Evolutionary conservation across 257 asterid species (phyloP), one percentile per base, ranked within the genome.

Genomic region (Leptodermis oblonga): DNA sequence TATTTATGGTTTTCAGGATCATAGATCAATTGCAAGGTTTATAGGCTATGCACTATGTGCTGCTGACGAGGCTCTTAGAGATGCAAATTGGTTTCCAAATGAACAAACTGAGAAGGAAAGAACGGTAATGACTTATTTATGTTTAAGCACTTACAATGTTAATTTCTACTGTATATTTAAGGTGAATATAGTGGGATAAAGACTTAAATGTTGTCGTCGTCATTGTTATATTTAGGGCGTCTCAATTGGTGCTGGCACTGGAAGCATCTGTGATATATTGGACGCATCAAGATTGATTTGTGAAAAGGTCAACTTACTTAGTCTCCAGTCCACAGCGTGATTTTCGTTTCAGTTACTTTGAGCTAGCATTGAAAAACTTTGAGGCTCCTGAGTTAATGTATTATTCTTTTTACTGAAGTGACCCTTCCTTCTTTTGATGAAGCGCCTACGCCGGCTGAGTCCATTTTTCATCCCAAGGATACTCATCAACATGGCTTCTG

Each of bases 171-270:
- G 70, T 62, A 20, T 73, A 63, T 75, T 74, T 85, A 69, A 86
- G 81, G 71, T 67, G 36, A 62, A 77, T 70, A 76, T n/a, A n/a
- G n/a, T n/a, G n/a, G n/a, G n/a, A n/a, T n/a, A n/a, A n/a, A n/a
- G n/a, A n/a, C n/a, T n/a, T n/a, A n/a, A n/a, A n/a, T n/a, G n/a
- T n/a, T n/a, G n/a, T n/a, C n/a, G n/a, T n/a, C n/a, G n/a, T n/a
- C n/a, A n/a, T n/a, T n/a, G n/a, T n/a, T n/a, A n/a, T 71, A 63
- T 68, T 71, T 84, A 92, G 98, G 99, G 99, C 73, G 99, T 93
- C 73, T 93, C 99, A 70, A 87, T 93, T 73, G 99, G 99, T 81
- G 99, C 97, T 5, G 99, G 97, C 79, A 93, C 88, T 67, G 97
- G 99, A 70, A 84, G 97, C 85, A 87, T 93, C 76, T 73, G 86